phyloP scores from a whole-genome alignment of 1,284 basidiomycete species.

The Pyrrhoderma noxium region DNA sequence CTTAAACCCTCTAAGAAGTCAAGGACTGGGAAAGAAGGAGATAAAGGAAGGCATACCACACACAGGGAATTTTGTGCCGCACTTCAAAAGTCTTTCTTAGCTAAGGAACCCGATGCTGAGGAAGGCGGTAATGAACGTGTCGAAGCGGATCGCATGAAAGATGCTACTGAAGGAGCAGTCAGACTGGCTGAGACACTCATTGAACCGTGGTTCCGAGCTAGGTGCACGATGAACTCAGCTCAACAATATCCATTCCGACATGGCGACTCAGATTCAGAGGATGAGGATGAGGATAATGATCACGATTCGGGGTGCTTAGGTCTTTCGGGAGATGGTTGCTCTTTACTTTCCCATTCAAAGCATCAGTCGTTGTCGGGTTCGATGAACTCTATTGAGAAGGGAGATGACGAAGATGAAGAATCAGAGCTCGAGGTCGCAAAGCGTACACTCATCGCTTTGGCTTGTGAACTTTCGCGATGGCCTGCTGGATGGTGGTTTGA shows the following conservation, averaged over 20 bases:
- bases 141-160: constrained; percentile 39
- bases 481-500: constrained; percentile 13
- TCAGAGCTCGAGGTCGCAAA: constrained; percentile 6
- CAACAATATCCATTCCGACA: constrained; percentile 9
- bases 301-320: constrained; percentile 8
- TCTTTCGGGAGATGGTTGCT: constrained; percentile 13
- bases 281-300: constrained; percentile 3
- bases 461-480: constrained; percentile 13
- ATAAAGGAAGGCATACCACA: constrained; percentile 37
- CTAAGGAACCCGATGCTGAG: constrained; percentile 40
- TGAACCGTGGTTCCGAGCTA: constrained; percentile 53
- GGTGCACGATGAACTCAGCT: constrained; percentile 8
- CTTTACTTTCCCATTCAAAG: neutral
- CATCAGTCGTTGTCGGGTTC: constrained; percentile 2
- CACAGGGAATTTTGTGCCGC: constrained; percentile 65
- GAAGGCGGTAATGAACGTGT: constrained; percentile 11
- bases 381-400: neutral
- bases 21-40: constrained; percentile 28
- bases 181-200: constrained; percentile 58
- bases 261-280: constrained; percentile 2
- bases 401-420: neutral
- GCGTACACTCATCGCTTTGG: constrained; percentile 8
- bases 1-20: constrained; percentile 9
- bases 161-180: constrained; percentile 59
- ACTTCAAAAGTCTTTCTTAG: constrained; percentile 50